Evolutionary conservation across 805 yeast species (phyloP).

Genomic region (Kodamaea nitidulidarum): DNA sequence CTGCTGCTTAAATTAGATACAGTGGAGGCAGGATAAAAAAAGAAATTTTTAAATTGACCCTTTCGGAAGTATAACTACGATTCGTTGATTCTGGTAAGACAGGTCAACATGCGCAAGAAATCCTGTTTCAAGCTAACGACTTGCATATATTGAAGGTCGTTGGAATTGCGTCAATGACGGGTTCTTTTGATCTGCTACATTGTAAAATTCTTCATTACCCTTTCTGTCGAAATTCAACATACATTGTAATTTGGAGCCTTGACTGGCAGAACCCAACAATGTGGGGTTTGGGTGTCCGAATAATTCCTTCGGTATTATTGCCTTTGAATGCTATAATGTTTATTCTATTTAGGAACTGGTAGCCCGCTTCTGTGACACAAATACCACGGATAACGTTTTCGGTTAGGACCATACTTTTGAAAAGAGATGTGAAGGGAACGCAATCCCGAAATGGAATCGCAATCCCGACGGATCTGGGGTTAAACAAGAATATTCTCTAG

Average conservation of each 20-base stretch:
- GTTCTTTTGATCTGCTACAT: background rate
- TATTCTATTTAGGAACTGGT: no score
- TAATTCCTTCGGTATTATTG: no score
- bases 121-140: no score
- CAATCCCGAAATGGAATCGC: constrained; percentile 2
- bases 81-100: constrained; percentile 1
- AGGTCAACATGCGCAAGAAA: background rate
- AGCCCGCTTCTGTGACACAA: background rate
- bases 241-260: no score
- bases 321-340: no score
- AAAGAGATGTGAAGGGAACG: background rate
- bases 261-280: no score
- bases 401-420: background rate
- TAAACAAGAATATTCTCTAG: background rate
- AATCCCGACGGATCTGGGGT: background rate
- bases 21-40: background rate
- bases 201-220: background rate
- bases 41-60: background rate
- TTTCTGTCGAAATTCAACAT: background rate
- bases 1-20: background rate
- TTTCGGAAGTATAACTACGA: constrained; percentile 1
- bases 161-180: no score
- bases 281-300: no score
- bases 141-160: no score
- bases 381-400: background rate